Base-by-base conservation (phyloP, 208 protist species). In the Herpetomonas muscarum region DNA sequence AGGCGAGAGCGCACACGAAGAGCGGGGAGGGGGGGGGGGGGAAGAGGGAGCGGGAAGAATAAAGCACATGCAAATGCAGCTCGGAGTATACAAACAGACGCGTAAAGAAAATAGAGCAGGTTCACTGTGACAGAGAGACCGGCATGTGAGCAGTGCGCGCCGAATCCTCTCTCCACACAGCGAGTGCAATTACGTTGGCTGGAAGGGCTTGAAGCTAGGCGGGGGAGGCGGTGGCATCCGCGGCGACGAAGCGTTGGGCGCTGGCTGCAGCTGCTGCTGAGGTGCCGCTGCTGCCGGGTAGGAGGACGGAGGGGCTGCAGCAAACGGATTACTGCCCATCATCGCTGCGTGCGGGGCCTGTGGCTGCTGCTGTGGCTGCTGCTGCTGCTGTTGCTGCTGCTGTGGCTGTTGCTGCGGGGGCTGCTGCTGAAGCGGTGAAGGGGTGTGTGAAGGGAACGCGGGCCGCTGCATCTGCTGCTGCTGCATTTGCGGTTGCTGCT, bases 171-270 rank as follows among this genome's bases (percentile, higher is more conserved):
- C n/a, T n/a, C n/a, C n/a, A n/a, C n/a, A n/a, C n/a, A n/a, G n/a
- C n/a, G n/a, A n/a, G n/a, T n/a, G n/a, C 24, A 39, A 9, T 57
- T 22, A 66, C 26, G 10, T 34, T 10, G 62, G 62, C 1, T 36
- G 22, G 39, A 68, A 68, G 7, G 62, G 62, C 41, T 54, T 68
- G 46, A 68, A 68, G 28, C 7, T 28, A 26, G 50, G 50, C 21
- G 50, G 29, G 6, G 50, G 29, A 6, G 50, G 50, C 29, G 51
- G 39, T 17, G 28, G 28, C 44, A 19, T 9, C 44, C 19, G 44
- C 44, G 7, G 22, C 9, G 17, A 21, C 44, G 19, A n/a, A 49
- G 19, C 9, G 9, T 9, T 24, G 13, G 19, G 13, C 19, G 22
- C 22, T 49, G 44, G 19, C 44, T 49, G 44, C 44, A 22, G 44